Evolutionary conservation across 306 rosid genomes (phyloP), one percentile per base, ranked within the genome.

Genomic region (Parietaria judaica): DNA sequence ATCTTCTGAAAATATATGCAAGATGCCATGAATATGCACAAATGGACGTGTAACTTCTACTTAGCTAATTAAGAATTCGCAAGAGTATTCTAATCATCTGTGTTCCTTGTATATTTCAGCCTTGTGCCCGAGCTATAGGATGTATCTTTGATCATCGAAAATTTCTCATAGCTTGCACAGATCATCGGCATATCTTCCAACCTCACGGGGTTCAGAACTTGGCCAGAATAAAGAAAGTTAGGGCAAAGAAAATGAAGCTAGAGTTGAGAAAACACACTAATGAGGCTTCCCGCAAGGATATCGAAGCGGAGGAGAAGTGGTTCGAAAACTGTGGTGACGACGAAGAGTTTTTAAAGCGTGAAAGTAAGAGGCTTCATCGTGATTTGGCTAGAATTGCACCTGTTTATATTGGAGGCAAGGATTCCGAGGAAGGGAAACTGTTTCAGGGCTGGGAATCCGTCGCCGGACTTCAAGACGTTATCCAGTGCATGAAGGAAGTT

Each of bases 361-460:
- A 92, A 79, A 92, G 85, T 69, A 88, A 82, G 88, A 92, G 98
- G 81, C 96, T 92, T 70, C 96, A 92, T 64, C 95, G 98, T 67
- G 98, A 92, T 86, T 65, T 92, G 78, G 70, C 81, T 56, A 92
- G 98, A 80, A 88, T 92, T 70, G 94, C 96, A 69, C 98, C 98
- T 2, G 84, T 85, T 11, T 92, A 92, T 68, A 88, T 92, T 70
- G 98, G 98, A 55, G 98, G 95, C 74, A 71, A 89, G 11, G 86
- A 76, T 61, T 80, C 88, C 10, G 79, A 83, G 45, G 64, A 70
- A 41, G 90, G 74, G 55, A 79, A 79, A 54, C 55, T 76, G 34
- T 86, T 86, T 84, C 85, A 86, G 83, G 96, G 98, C 60, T 92
- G 98, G 98, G 98, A 92, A 75, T 88, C 98, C 55, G 95, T 92